Percentiles rank a stretch among this genome's conserved stretches.
These are phyloP conservation scores for Obba rivulosa DNA, from an alignment of 768 basidiomycete species.

Conservation along the genomic window DNA sequence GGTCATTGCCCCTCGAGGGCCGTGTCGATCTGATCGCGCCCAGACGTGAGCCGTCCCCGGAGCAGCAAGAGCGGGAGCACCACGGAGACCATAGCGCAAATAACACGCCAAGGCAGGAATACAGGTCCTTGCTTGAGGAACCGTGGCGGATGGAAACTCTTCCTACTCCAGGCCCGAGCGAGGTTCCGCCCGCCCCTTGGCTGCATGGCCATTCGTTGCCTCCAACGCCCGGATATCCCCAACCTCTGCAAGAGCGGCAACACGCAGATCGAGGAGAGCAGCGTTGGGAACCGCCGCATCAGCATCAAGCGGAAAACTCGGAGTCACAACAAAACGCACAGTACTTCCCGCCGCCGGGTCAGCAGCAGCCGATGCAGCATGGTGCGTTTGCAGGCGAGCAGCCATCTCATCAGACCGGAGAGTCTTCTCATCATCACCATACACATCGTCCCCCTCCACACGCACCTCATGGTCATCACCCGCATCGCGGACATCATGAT, in stretches of 20 bases:
- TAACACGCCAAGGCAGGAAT: slow-evolving; percentile 13
- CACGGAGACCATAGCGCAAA: slow-evolving; percentile 1
- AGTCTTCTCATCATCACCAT: not conserved
- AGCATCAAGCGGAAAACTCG: slow-evolving; percentile 6
- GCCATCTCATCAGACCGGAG: slow-evolving; percentile 1
- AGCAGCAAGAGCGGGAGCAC: not conserved
- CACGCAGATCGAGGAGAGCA: not conserved
- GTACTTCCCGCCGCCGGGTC: not conserved
- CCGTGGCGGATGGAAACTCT: slow-evolving; percentile 40
- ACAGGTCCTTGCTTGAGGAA: slow-evolving; percentile 5
- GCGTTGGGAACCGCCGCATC: not conserved
- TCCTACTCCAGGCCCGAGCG: slow-evolving; percentile 57
- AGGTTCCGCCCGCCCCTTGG: slow-evolving; percentile 59
- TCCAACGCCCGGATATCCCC: slow-evolving; percentile 14
- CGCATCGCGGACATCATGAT: slow-evolving; percentile 1
- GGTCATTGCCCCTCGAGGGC: slow-evolving; percentile 79
- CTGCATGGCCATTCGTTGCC: slow-evolving; percentile 27
- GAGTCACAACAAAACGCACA: slow-evolving; percentile 1
- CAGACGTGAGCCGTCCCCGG: slow-evolving; percentile 12
- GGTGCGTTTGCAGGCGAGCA: not conserved
- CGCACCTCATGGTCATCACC: slow-evolving; percentile 6
- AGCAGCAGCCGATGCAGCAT: not conserved
- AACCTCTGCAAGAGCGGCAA: not conserved
- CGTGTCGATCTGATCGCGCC: slow-evolving; percentile 84
- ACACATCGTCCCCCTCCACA: not conserved